Percentiles rank a stretch among this genome's conserved stretches.
Evolutionary conservation across 2,329 filamentous ascomycete genomes (phyloP).

Genomic region (Penicillium sp.): DNA sequence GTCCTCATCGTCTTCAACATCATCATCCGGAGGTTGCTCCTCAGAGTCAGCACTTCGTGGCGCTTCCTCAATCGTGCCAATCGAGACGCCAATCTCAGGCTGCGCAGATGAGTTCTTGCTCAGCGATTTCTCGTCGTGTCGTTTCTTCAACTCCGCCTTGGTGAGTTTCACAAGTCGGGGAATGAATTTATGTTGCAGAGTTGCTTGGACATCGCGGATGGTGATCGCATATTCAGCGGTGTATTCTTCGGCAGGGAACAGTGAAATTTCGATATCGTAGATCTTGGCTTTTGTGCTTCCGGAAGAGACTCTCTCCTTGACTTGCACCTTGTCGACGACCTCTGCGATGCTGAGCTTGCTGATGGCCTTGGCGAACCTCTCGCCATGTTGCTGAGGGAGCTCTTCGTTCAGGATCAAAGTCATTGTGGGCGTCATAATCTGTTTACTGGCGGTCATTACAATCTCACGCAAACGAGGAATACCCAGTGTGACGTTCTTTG

Average conservation of each 20-base stretch:
- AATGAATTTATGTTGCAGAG: conserved; percentile 82
- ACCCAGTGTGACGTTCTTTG: conserved; percentile 98
- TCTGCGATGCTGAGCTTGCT: conserved; percentile 83
- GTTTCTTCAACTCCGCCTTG: conserved; percentile 79
- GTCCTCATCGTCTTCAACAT: conserved; percentile 78
- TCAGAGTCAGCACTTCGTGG: conserved; percentile 54
- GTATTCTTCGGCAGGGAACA: conserved; percentile 87
- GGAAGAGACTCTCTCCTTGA: conserved; percentile 78
- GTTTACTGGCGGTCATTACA: conserved; percentile 91
- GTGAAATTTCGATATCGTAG: conserved; percentile 79
- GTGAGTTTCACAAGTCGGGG: conserved; percentile 72
- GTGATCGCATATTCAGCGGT: conserved; percentile 82
- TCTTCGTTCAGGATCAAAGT: conserved; percentile 78
- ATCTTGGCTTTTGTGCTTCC: conserved; percentile 77
- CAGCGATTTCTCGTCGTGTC: conserved; percentile 63
- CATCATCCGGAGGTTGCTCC: conserved; percentile 68
- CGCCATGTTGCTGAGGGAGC: conserved; percentile 69
- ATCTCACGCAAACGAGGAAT: conserved; percentile 97
- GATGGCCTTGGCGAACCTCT: conserved; percentile 89
- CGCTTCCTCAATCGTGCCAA: conserved; percentile 61
- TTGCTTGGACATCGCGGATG: conserved; percentile 74
- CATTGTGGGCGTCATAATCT: conserved; percentile 80
- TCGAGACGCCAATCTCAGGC: conserved; percentile 73
- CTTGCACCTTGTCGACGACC: conserved; percentile 78
- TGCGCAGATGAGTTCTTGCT: conserved; percentile 68